Base-by-base conservation (phyloP, 768 basidiomycete genomes). In the Russula lepida region DNA sequence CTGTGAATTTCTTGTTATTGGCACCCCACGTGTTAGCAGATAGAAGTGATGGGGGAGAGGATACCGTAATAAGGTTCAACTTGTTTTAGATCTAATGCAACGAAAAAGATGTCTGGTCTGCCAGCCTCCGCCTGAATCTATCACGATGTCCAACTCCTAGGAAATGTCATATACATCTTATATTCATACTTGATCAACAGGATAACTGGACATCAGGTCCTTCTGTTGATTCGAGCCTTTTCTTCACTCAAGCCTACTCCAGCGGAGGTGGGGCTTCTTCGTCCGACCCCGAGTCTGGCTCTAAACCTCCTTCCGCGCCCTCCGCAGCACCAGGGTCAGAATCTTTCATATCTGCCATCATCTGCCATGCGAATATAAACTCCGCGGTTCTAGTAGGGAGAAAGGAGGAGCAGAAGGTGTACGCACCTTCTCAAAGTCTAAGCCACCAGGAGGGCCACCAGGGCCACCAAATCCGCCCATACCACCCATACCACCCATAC, bases 181-280 rank as follows among this genome's bases (percentile, higher is more conserved):
- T 11, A 37, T 51, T 44, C 50, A 25, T 37, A 47, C 35, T 49
- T 33, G 27, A 53, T 52, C 51, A 32, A 58, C 21, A 54, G 52
- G 23, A 43, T 35, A 28, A 58, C 23, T 43, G 48, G 37, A 54
- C 35, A 39, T 13, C 12, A 33, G 30, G 30, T 41, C 28, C 46
- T 27, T 48, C 49, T 19, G 13, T 28, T 47, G 25, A 32, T 17
- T 57, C 25, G 2, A 17, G 4, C 21, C 27, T 51, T 30, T 30
- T 27, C 19, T 44, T 12, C 39, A 30, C 23, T 46, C 33, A 49
- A 30, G 47, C n/a, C 21, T n/a, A 23, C 75, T 92, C 90, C 50
- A 92, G 85, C 67, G 89, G 87, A 54, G 90, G 90, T 58, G 88
- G 89, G 52, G 84, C 84, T 35, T 79, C 78, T 6, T 37, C 41